Base-by-base conservation (phyloP, 495 filamentous ascomycete genomes). In the Trichoderma reesei region DNA sequence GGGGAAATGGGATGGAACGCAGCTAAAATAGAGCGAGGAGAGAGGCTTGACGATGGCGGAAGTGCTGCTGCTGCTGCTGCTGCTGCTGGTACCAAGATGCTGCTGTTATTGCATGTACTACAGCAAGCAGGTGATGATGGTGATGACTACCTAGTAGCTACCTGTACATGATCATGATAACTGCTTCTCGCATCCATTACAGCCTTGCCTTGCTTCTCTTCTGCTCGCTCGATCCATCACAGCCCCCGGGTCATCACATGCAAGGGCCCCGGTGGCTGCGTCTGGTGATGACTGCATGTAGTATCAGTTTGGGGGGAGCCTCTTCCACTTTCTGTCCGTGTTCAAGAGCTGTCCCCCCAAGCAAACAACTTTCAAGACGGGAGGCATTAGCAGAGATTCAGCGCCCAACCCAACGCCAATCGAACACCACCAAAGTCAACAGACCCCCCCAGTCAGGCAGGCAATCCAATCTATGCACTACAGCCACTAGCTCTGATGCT, bases 1-100 rank as follows among this genome's bases (percentile, higher is more conserved):
- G 51, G 51, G 51, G 51, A 56, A 56, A 56, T 56, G 51, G 51
- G 51, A 56, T 56, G 51, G 51, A 56, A 56, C 51, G 51, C 51
- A 56, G 51, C 51, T 56, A 56, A 56, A 56, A 56, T 56, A 56
- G 51, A 56, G 33, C 48, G 26, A 56, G 16, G 31, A 16, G 31
- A 16, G 31, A 14, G 9, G 26, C 3, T 11, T 11, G 51, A 18
- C 8, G 14, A 18, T 5, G 10, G 46, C 26, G 14, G n/a, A 20
- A 54, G 26, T 26, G 26, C 26, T 26, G 26, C 26, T 26, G 1
- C n/a, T n/a, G n/a, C n/a, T n/a, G n/a, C n/a, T n/a, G n/a, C n/a
- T 26, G 26, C 26, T 26, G 26, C 26, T 26, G 1, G 1, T 26
- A 26, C 26, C 26, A 26, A 26, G 26, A 1, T 26, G 26, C 26